Percentiles rank a stretch among this genome's conserved stretches.
phyloP scores from a whole-genome alignment of 2,329 filamentous ascomycete species.

The Thelonectria discophora region DNA sequence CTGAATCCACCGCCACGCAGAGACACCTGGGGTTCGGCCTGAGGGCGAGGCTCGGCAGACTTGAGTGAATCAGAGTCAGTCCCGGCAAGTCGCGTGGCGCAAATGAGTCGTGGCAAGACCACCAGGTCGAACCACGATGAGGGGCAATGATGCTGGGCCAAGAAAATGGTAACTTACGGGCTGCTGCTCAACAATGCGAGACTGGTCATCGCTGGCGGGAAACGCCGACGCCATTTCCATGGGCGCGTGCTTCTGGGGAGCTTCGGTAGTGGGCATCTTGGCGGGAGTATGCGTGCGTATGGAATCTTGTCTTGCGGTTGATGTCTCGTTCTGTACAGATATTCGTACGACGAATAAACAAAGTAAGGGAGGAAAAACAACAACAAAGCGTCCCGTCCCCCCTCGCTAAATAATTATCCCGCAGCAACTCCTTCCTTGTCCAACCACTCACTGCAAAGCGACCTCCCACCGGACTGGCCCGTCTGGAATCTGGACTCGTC shows the following conservation, averaged over 20 bases:
- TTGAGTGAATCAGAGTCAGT: slow-evolving; percentile 11
- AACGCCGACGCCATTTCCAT: slow-evolving; percentile 25
- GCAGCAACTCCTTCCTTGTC: background rate
- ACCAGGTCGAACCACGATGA: slow-evolving; percentile 6
- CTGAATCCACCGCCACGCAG: slow-evolving; percentile 43
- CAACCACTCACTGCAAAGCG: background rate
- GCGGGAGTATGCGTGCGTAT: background rate
- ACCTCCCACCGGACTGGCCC: background rate
- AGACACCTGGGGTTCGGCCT: slow-evolving; percentile 35
- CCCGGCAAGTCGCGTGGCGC: background rate
- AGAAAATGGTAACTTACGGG: slow-evolving; percentile 23
- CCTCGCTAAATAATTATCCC: background rate
- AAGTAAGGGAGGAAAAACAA: background rate
- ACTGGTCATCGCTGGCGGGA: background rate
- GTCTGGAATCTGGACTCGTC: background rate
- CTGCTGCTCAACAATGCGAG: slow-evolving; percentile 25
- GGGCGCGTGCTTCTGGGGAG: slow-evolving; percentile 29
- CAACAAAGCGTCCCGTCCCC: background rate
- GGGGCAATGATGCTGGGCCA: slow-evolving; percentile 8
- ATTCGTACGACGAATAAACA: background rate
- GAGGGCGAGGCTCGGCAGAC: slow-evolving; percentile 38
- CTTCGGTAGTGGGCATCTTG: slow-evolving; percentile 24
- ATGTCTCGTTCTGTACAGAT: background rate
- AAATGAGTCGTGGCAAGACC: background rate
- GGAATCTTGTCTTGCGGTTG: background rate